These are phyloP conservation scores for Carex scoparia DNA, from an alignment of 176 grass and related monocot species.

Conservation along the genomic window DNA sequence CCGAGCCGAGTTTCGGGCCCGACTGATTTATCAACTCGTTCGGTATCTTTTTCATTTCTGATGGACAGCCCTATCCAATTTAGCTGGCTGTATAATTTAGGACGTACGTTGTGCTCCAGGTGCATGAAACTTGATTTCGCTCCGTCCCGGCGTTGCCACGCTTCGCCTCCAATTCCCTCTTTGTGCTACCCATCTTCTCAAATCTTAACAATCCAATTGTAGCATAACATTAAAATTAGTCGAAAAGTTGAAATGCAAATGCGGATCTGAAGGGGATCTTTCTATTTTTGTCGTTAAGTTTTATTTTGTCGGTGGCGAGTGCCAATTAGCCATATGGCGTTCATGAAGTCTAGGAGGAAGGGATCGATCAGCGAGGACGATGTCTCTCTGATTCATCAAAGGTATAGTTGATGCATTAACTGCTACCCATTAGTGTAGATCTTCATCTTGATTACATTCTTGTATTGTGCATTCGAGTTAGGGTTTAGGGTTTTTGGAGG, in stretches of 20 bases:
- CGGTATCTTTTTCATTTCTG: no score
- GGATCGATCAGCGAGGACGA: slow-evolving; percentile 66
- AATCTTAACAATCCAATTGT: background rate
- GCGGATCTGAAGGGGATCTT: background rate
- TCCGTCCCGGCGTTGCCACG: background rate
- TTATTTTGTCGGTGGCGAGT: background rate
- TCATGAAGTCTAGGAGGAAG: slow-evolving; percentile 37
- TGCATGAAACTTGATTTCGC: background rate
- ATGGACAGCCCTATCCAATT: no score
- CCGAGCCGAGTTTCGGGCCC: no score
- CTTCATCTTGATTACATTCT: background rate
- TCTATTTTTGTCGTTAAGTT: background rate
- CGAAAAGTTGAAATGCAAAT: background rate
- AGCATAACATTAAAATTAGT: background rate
- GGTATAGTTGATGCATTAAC: slow-evolving; percentile 24
- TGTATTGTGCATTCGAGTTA: background rate
- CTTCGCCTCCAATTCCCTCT: background rate
- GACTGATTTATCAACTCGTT: no score
- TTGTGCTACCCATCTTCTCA: no score
- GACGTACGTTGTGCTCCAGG: background rate
- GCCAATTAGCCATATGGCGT: slow-evolving; percentile 3
- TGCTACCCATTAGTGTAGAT: background rate
- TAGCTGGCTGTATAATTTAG: no score
- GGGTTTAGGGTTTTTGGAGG: slow-evolving; percentile 43
- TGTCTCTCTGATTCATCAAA: slow-evolving; percentile 65